Evolutionary conservation across 1,284 basidiomycete species (phyloP).

Genomic region (Rhodofomes roseus): DNA sequence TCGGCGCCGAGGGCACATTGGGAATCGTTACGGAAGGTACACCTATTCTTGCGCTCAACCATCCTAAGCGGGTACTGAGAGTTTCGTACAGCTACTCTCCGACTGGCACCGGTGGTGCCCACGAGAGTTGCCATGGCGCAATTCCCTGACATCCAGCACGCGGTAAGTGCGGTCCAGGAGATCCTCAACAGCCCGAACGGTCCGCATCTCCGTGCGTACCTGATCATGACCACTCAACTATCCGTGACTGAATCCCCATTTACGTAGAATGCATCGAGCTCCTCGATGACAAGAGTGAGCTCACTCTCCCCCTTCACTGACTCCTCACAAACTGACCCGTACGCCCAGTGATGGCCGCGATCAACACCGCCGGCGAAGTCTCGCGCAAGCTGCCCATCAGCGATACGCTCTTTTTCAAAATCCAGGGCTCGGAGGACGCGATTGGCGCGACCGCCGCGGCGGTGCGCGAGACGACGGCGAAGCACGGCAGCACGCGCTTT

Average conservation of each 20-base stretch:
- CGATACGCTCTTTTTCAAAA: conserved; percentile 89
- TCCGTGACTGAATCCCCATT: not conserved
- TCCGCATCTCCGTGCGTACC: conserved; percentile 48
- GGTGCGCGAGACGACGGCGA: conserved; percentile 59
- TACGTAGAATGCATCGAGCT: conserved; percentile 76
- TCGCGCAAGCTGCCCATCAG: conserved; percentile 62
- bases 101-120: conserved; percentile 74
- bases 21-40: conserved; percentile 76
- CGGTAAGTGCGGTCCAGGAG: conserved; percentile 75
- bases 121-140: conserved; percentile 73
- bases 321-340: not conserved
- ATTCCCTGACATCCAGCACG: conserved; percentile 58
- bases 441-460: conserved; percentile 61
- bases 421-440: conserved; percentile 68
- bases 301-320: not conserved
- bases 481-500: conserved; percentile 68
- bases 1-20: conserved; percentile 80
- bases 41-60: not conserved
- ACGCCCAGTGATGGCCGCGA: conserved; percentile 66
- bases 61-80: not conserved
- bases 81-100: conserved; percentile 57
- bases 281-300: conserved; percentile 65
- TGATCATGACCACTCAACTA: not conserved
- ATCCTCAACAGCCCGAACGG: conserved; percentile 69
- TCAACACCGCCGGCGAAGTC: conserved; percentile 63